A percentile compares a stretch with the other conserved stretches of the same genome.
phyloP scores from a whole-genome alignment of 2,329 filamentous ascomycete genomes.

The Fusarium falciforme region DNA sequence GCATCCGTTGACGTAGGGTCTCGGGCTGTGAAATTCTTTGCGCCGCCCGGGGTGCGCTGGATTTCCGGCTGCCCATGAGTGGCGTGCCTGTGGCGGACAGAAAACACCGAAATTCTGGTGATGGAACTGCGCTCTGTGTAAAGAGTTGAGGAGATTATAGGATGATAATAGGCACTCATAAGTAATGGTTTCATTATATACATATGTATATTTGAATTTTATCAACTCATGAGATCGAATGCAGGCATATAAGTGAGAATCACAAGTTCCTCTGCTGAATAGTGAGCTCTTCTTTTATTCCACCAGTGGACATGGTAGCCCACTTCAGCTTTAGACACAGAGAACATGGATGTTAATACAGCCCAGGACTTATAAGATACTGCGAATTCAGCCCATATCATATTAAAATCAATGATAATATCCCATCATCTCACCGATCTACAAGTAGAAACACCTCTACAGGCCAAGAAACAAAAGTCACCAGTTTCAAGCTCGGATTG shows the following conservation, averaged over 20 bases:
- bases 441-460: neutral
- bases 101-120: neutral
- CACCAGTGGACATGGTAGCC: neutral
- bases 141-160: neutral
- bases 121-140: neutral
- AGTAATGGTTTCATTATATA: neutral
- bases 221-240: neutral
- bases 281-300: neutral
- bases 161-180: accelerated
- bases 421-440: neutral
- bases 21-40: neutral
- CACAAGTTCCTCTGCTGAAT: neutral
- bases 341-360: neutral
- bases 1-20: neutral
- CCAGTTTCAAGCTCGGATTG: neutral
- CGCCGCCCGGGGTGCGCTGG: neutral
- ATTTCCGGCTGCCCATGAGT: neutral
- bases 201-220: neutral
- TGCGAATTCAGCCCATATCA: neutral
- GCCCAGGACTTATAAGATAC: neutral
- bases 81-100: neutral
- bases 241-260: neutral
- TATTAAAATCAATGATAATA: neutral
- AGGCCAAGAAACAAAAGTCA: neutral
- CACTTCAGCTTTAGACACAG: neutral